Conservation (phyloP, 225 moss, liverwort and hornwort species). For the Pseudoscleropodium purum region DNA sequence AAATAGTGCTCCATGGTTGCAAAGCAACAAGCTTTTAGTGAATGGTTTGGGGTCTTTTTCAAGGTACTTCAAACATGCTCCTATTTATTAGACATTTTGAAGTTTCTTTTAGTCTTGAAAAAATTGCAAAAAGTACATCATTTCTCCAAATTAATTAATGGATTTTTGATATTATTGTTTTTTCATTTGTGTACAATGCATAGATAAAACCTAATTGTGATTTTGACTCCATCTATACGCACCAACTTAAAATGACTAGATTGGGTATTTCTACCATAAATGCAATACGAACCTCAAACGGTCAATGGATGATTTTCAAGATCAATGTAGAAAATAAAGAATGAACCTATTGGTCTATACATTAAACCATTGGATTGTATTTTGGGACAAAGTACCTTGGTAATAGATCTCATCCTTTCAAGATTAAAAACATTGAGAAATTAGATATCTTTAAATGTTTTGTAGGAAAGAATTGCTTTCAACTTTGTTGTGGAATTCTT, state of each 20-base stretch:
- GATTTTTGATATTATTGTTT: neutral
- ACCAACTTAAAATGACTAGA: neutral
- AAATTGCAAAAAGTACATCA: neutral
- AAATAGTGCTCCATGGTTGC: neutral
- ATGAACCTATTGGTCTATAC: neutral
- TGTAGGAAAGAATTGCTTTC: neutral
- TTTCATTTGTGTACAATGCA: too few relatives aligned
- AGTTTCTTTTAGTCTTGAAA: too few relatives aligned
- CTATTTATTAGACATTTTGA: neutral
- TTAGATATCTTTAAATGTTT: neutral
- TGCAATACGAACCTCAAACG: accelerated
- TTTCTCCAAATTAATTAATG: too few relatives aligned
- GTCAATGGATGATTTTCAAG: neutral
- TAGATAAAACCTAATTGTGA: neutral
- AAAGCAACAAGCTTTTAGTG: neutral
- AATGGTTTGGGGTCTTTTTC: accelerated
- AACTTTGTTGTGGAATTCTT: accelerated
- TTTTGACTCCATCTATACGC: neutral
- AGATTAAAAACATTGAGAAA: neutral
- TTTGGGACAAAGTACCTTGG: neutral
- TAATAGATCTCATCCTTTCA: accelerated
- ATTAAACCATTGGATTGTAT: too few relatives aligned
- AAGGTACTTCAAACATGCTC: neutral
- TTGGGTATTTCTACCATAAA: neutral
- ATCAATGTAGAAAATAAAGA: neutral